Evolutionary conservation across 2,329 filamentous ascomycete species (phyloP), one percentile per base, ranked within the genome.

Genomic region (Aspergillus ustus): DNA sequence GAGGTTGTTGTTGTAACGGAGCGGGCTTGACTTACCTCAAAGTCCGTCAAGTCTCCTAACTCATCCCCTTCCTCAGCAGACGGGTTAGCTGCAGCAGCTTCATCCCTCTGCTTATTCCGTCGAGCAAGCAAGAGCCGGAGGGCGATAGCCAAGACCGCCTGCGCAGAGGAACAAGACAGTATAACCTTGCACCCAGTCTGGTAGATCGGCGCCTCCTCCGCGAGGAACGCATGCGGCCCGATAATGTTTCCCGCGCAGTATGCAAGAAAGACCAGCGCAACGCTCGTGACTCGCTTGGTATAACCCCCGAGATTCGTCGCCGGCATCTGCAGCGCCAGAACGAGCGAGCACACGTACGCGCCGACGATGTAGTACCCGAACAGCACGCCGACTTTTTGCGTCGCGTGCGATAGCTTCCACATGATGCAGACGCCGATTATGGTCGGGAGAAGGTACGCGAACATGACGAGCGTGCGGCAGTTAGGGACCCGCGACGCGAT

Each of bases 291-390:
- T 55, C 82, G 82, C 67, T 84, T 84, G 1, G 81, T 81, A 63
- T 83, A 82, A 1, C 82, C 81, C 20, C 78, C 80, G 4, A 81
- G 73, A 63, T 83, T 83, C 15, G 67, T 71, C 17, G 67, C 67
- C 11, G 69, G 72, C 70, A 73, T 72, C 43, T 74, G 84, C 34
- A 87, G 75, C 0, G 83, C 82, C 0, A 86, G 73, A 0, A 86
- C 83, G 7, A 87, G 71, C 1, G 82, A 82, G 0, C 80, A 77
- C 2, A 86, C 84, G 56, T 79, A 86, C 0, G 78, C 72, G 0
- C 69, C 82, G 76, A 69, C 61, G 29, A 85, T 81, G 64, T 86
- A 86, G 66, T 85, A 84, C 0, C 81, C 82, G 25, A 83, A 76
- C 0, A 86, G 72, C 0, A 84, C 75, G 1, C 83, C 84, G 29